These are phyloP conservation scores for Zymoseptoria ardabiliae DNA, from an alignment of 2,329 filamentous ascomycete genomes.

Conservation along the genomic window DNA sequence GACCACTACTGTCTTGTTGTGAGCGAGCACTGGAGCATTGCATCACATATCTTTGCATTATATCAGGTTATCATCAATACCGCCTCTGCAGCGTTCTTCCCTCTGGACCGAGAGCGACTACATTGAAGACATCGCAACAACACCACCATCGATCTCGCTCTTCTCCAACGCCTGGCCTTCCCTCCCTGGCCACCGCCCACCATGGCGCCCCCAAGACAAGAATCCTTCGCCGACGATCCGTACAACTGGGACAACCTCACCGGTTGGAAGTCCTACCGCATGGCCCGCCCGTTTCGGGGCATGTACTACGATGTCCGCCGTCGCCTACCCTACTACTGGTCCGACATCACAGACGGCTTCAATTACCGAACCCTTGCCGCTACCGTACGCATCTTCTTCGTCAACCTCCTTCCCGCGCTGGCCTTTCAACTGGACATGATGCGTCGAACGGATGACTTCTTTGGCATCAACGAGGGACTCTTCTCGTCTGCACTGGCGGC, in stretches of 20 bases:
- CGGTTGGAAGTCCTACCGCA: constrained; percentile 31
- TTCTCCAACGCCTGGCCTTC: background rate
- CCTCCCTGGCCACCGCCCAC: background rate
- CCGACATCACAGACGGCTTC: constrained; percentile 48
- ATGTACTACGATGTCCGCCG: constrained; percentile 50
- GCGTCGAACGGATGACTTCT: constrained; percentile 44
- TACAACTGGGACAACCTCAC: constrained; percentile 30
- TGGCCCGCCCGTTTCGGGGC: constrained; percentile 41
- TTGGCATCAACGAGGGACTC: constrained; percentile 50
- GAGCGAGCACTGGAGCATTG: background rate
- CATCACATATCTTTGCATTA: background rate
- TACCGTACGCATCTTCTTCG: constrained; percentile 53
- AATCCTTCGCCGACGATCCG: constrained; percentile 25
- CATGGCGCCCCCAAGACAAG: constrained; percentile 2
- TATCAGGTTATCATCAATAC: background rate
- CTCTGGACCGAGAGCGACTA: background rate
- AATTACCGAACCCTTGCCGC: constrained; percentile 50
- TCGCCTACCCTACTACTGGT: constrained; percentile 49
- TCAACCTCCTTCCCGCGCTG: constrained; percentile 51
- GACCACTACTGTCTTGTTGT: background rate
- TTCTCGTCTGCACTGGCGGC: constrained; percentile 50
- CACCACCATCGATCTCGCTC: background rate
- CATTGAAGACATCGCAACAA: background rate
- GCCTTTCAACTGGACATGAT: constrained; percentile 55
- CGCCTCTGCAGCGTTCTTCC: background rate